Evolutionary conservation across 495 filamentous ascomycete genomes (phyloP).

Genomic region (Aspergillus biplanus): DNA sequence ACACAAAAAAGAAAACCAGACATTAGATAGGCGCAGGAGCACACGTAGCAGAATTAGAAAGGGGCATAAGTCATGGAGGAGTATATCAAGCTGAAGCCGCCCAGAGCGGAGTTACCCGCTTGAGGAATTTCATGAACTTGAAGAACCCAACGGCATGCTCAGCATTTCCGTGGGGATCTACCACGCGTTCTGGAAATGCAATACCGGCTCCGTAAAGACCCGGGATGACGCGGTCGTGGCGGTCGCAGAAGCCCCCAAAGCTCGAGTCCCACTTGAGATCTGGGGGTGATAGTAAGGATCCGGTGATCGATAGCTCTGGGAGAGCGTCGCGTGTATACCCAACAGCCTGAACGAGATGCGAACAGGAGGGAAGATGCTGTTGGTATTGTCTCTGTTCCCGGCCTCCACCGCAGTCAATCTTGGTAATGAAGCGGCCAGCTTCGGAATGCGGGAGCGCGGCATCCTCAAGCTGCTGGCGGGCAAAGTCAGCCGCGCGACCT

Average conservation of each 20-base stretch:
- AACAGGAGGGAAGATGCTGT: conserved; percentile 49
- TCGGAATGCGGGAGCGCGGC: conserved; percentile 47
- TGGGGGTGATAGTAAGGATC: conserved; percentile 21
- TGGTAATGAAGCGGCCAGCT: conserved; percentile 53
- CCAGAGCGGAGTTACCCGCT: conserved; percentile 55
- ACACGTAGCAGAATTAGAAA: neutral
- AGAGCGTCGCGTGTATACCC: conserved; percentile 55
- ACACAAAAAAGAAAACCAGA: neutral
- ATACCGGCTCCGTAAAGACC: conserved; percentile 63
- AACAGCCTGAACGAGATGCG: conserved; percentile 57
- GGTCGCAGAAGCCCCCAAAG: conserved; percentile 53
- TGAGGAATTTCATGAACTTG: conserved; percentile 67
- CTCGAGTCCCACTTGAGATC: conserved; percentile 52
- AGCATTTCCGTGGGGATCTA: conserved; percentile 62
- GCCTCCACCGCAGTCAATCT: conserved; percentile 51
- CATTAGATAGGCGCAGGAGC: neutral
- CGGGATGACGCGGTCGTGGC: conserved; percentile 38
- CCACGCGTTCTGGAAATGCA: conserved; percentile 62
- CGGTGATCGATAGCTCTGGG: conserved; percentile 43
- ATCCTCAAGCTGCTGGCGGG: conserved; percentile 58
- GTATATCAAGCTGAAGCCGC: neutral
- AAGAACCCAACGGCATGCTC: conserved; percentile 64
- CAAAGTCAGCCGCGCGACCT: conserved; percentile 62
- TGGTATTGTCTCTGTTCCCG: conserved; percentile 47
- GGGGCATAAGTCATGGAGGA: neutral